Evolutionary conservation across 2,329 filamentous ascomycete genomes (phyloP).

Genomic region (Penicillium brevicompactum): DNA sequence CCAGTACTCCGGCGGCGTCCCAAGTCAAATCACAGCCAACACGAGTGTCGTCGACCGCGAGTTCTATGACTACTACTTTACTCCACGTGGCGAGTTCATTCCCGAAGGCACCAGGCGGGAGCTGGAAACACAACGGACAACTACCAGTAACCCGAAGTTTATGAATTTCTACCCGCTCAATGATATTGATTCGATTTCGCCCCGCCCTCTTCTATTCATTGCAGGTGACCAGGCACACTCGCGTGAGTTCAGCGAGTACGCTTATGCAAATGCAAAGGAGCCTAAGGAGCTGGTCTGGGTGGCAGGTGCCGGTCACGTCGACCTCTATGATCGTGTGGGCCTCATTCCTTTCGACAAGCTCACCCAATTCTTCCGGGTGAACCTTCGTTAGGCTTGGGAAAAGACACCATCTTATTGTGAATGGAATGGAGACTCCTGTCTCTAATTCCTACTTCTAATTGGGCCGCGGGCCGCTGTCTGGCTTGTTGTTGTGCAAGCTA

Average conservation of each 20-base stretch:
- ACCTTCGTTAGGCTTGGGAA: neutral
- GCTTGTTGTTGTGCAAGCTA: too few species aligned
- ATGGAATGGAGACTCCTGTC: too few species aligned
- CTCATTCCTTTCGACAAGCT: conserved; percentile 39
- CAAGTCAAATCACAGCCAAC: conserved; percentile 25
- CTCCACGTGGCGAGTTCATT: conserved; percentile 31
- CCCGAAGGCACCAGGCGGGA: conserved; percentile 16
- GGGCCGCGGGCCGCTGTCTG: too few species aligned
- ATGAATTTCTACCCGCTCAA: conserved; percentile 31
- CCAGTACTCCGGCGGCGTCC: conserved; percentile 18
- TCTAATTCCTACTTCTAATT: too few species aligned
- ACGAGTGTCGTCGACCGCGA: conserved; percentile 26
- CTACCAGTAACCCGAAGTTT: conserved; percentile 31
- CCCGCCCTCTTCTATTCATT: conserved; percentile 26
- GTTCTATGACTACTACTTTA: conserved; percentile 38
- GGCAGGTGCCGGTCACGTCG: conserved; percentile 35
- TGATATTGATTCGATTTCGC: conserved; percentile 25
- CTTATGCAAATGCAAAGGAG: conserved; percentile 28
- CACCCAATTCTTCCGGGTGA: conserved; percentile 24
- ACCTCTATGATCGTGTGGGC: conserved; percentile 41
- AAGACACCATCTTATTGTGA: too few species aligned
- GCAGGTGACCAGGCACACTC: conserved; percentile 26
- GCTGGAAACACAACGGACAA: conserved; percentile 34
- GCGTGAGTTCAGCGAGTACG: conserved; percentile 26
- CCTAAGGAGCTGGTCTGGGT: conserved; percentile 43